Percentiles rank a stretch among this genome's conserved stretches.
phyloP scores from a whole-genome alignment of 305 asterid species.

The Ilex paraguariensis region DNA sequence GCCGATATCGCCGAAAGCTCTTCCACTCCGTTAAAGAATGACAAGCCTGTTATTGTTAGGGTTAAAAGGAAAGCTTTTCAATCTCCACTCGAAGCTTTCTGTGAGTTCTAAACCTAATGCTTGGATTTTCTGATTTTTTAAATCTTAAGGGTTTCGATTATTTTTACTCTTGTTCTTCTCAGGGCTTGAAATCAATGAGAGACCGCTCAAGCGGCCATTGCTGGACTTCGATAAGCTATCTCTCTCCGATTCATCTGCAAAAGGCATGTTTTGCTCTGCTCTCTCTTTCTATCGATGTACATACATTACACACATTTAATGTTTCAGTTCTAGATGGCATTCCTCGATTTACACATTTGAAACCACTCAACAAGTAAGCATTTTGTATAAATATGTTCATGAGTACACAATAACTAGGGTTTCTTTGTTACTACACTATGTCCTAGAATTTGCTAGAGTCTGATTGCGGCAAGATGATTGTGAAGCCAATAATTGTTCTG shows the following conservation, averaged over 20 bases:
- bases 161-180: background rate
- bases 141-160: background rate
- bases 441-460: too few species aligned
- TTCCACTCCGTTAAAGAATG: conserved; percentile 24
- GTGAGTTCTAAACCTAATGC: conserved; percentile 25
- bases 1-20: conserved; percentile 36
- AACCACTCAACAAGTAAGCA: too few species aligned
- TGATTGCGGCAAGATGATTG: too few species aligned
- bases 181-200: conserved; percentile 89
- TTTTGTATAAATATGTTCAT: too few species aligned
- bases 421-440: too few species aligned
- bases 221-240: conserved; percentile 69
- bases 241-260: conserved; percentile 55
- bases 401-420: too few species aligned
- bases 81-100: conserved; percentile 60
- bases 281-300: background rate
- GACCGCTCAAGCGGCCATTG: conserved; percentile 66
- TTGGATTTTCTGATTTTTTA: background rate
- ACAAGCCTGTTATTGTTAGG: conserved; percentile 72
- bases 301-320: background rate
- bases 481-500: too few species aligned
- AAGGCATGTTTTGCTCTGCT: conserved; percentile 27
- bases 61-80: conserved; percentile 65
- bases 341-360: too few species aligned
- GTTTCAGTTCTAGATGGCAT: too few species aligned